These are phyloP conservation scores for Prototheca wickerhamii DNA, from an alignment of 163 green algal species.

Conservation along the genomic window DNA sequence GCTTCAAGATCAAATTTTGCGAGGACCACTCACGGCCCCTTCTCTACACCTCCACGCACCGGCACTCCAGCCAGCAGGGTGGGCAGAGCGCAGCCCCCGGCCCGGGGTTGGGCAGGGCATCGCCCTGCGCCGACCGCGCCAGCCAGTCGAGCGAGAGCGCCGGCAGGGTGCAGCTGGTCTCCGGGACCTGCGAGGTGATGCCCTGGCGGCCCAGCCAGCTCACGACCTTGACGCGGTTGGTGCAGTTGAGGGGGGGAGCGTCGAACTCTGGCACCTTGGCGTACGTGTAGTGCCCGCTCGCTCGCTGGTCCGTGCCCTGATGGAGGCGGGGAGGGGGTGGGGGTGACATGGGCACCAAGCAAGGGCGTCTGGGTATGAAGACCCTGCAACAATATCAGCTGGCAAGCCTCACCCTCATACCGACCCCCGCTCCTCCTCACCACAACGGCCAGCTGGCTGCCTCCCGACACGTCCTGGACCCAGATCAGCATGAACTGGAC, in stretches of 20 bases:
- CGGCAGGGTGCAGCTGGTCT: not conserved
- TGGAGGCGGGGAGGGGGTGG: not conserved
- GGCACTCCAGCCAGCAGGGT: too few relatives aligned
- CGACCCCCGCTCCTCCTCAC: too few relatives aligned
- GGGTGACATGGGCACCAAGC: not conserved
- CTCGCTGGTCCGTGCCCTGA: conserved; percentile 19
- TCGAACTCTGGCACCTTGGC: conserved; percentile 1
- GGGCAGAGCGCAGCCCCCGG: not conserved
- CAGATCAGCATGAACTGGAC: conserved; percentile 22
- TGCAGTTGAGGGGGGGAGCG: conserved; percentile 16
- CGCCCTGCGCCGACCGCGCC: not conserved
- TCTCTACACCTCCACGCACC: too few relatives aligned
- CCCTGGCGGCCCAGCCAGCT: conserved; percentile 20
- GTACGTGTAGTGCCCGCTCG: conserved; percentile 30
- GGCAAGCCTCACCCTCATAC: too few relatives aligned
- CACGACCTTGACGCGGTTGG: conserved; percentile 22
- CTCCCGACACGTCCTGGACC: conserved; percentile 8
- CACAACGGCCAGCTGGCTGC: conserved; percentile 1
- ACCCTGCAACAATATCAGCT: too few relatives aligned
- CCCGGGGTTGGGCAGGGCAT: too few relatives aligned
- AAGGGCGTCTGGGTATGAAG: too few relatives aligned
- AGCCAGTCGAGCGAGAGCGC: not conserved
- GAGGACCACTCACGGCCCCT: too few relatives aligned
- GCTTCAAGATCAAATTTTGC: too few relatives aligned
- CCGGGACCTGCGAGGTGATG: not conserved